These are phyloP conservation scores for Tulasnella calospora DNA, from an alignment of 768 basidiomycete genomes.

Conservation along the genomic window DNA sequence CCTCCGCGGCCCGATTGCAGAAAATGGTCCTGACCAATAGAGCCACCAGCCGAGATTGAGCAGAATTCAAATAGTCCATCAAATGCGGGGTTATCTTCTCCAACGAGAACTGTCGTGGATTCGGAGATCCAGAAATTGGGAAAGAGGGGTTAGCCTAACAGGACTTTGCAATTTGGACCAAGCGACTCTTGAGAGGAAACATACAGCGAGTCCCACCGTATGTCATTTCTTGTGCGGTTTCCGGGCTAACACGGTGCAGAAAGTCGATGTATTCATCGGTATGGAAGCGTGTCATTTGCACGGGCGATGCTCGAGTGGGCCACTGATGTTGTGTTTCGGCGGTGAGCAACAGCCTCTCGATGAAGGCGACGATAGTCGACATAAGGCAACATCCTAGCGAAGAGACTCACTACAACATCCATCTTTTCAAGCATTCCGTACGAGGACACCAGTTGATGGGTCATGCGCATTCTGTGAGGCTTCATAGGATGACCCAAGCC, in stretches of 20 bases:
- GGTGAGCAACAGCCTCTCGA: background rate
- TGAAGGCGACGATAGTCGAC: background rate
- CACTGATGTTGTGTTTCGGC: slow-evolving; percentile 41
- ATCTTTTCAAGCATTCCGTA: slow-evolving; percentile 94
- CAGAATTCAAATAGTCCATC: slow-evolving; percentile 97
- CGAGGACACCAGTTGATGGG: slow-evolving; percentile 83
- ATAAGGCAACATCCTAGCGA: background rate
- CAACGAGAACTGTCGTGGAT: slow-evolving; percentile 48
- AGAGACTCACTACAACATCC: slow-evolving; percentile 71
- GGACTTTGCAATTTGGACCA: slow-evolving; percentile 17
- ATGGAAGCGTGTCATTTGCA: slow-evolving; percentile 89
- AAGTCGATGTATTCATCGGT: slow-evolving; percentile 98
- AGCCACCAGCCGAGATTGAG: slow-evolving; percentile 92
- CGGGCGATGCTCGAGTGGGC: slow-evolving; percentile 63
- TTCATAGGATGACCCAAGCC: slow-evolving; percentile 93
- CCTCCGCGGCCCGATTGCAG: background rate
- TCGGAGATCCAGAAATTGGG: background rate
- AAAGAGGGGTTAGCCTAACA: background rate
- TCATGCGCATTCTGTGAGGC: slow-evolving; percentile 89
- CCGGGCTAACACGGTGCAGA: slow-evolving; percentile 79
- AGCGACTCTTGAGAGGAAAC: slow-evolving; percentile 33
- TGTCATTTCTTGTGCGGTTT: slow-evolving; percentile 81
- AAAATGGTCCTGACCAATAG: slow-evolving; percentile 58
- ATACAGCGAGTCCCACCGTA: slow-evolving; percentile 79
- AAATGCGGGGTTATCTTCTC: slow-evolving; percentile 94